Percentiles rank a stretch among this genome's conserved stretches.
Conservation (phyloP, 768 basidiomycete genomes). For the Omphalotus guepiniiformis region DNA sequence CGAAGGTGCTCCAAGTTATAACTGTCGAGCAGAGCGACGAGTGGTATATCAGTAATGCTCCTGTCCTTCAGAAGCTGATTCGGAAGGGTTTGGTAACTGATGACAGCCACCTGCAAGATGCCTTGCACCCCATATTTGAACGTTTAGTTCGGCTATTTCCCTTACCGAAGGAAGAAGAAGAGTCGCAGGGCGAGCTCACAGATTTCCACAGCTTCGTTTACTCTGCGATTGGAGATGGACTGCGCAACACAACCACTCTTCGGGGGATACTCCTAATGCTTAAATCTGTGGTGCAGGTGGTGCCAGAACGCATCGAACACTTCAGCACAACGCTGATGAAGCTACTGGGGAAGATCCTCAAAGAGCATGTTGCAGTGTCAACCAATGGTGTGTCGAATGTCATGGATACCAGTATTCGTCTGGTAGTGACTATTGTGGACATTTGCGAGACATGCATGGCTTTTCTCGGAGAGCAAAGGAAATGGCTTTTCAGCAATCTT, state of each 20-base stretch:
- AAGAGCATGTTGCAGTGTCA: conserved; percentile 72
- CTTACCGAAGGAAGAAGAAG: conserved; percentile 73
- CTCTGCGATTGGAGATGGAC: conserved; percentile 69
- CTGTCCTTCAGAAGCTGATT: conserved; percentile 74
- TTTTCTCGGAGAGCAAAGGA: conserved; percentile 81
- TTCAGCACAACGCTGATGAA: conserved; percentile 77
- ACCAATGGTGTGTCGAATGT: conserved; percentile 31
- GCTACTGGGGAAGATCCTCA: conserved; percentile 77
- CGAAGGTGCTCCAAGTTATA: conserved; percentile 86
- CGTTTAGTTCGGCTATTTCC: conserved; percentile 74
- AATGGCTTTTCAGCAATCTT: conserved; percentile 70
- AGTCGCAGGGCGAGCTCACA: conserved; percentile 63
- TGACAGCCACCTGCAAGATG: conserved; percentile 75
- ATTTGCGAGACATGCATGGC: conserved; percentile 80
- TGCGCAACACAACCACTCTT: conserved; percentile 66
- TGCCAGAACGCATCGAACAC: conserved; percentile 79
- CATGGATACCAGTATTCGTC: conserved; percentile 58
- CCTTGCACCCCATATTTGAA: conserved; percentile 79
- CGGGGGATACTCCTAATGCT: conserved; percentile 85
- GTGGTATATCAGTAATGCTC: conserved; percentile 76
- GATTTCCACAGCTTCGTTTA: conserved; percentile 79
- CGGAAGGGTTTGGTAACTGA: conserved; percentile 84
- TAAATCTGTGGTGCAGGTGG: conserved; percentile 74
- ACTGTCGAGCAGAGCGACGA: conserved; percentile 75
- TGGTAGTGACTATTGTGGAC: conserved; percentile 77